A percentile compares a stretch with the other conserved stretches of the same genome.
These are phyloP conservation scores for Thuidium tamariscinum DNA, from an alignment of 225 moss, liverwort and hornwort genomes.

Conservation along the genomic window DNA sequence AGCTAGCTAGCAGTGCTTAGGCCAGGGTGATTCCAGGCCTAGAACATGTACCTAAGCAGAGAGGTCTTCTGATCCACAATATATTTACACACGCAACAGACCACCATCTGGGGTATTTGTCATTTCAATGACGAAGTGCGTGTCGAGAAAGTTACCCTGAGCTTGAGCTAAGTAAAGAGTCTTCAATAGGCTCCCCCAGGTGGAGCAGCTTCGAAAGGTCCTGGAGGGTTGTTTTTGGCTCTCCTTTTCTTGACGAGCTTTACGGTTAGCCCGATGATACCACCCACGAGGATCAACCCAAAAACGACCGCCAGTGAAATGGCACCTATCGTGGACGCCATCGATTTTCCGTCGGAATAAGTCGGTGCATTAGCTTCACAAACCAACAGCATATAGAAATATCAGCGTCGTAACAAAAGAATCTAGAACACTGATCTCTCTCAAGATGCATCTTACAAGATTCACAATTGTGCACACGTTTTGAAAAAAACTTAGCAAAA, in stretches of 20 bases:
- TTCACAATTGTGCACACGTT: not conserved
- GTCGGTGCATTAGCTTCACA: not conserved
- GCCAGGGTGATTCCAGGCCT: not conserved
- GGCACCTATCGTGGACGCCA: constrained; percentile 38
- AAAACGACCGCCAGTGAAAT: constrained; percentile 31
- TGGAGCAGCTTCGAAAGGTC: constrained; percentile 19
- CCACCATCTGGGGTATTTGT: not conserved
- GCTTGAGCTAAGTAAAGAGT: not conserved
- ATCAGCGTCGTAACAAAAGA: not conserved
- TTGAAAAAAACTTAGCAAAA: too few species aligned
- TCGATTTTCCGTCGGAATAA: constrained; percentile 15
- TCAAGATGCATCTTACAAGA: not conserved
- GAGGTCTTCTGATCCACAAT: not conserved
- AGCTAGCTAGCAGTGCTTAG: not conserved
- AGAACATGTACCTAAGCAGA: not conserved
- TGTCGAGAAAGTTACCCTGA: not conserved
- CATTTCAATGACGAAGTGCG: not conserved
- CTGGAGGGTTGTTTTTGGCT: constrained; percentile 23
- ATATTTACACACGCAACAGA: constrained; percentile 7
- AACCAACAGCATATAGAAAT: not conserved
- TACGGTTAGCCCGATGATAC: not conserved
- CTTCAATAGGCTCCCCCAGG: constrained; percentile 33
- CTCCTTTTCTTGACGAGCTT: constrained; percentile 22
- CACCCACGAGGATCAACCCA: constrained; percentile 15
- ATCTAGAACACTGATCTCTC: not conserved